phyloP scores from a whole-genome alignment of 768 basidiomycete species.

The Tylopilus rubrobrunneus region DNA sequence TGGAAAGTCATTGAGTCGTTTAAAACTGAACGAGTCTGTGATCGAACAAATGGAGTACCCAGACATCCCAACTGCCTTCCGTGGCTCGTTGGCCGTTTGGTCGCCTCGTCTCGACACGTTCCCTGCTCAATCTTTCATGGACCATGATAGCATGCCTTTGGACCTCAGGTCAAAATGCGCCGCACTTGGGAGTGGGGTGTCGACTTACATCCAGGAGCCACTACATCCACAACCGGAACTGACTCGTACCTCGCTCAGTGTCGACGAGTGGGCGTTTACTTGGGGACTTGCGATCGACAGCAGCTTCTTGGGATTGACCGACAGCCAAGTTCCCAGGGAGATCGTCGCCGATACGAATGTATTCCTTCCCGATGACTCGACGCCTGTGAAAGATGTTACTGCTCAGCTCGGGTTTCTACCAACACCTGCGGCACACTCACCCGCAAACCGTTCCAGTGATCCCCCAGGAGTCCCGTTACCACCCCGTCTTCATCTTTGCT shows the following conservation, averaged over 20 bases:
- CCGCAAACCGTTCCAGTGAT: conserved; percentile 2
- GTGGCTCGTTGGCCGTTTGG: conserved; percentile 33
- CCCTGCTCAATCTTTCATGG: conserved; percentile 19
- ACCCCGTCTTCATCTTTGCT: too few species aligned
- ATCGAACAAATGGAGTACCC: conserved; percentile 32
- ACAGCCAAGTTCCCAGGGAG: conserved; percentile 3
- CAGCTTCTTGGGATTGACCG: conserved; percentile 8
- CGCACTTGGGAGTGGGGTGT: conserved; percentile 17
- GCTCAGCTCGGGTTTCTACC: neutral
- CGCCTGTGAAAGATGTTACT: conserved; percentile 3
- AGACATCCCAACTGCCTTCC: conserved; percentile 41
- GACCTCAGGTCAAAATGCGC: conserved; percentile 33
- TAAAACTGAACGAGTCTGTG: conserved; percentile 22
- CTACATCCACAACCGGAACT: neutral
- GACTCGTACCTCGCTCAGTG: conserved; percentile 11
- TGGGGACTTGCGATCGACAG: conserved; percentile 25
- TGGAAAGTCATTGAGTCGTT: conserved; percentile 31
- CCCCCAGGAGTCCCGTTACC: conserved; percentile 23
- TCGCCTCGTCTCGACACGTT: conserved; percentile 27
- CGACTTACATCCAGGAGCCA: conserved; percentile 9
- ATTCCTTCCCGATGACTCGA: conserved; percentile 14
- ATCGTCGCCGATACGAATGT: conserved; percentile 1
- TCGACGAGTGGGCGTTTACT: conserved; percentile 37
- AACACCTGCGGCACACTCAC: neutral
- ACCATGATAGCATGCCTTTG: conserved; percentile 35